phyloP scores from a whole-genome alignment of 306 rosid species.

The Trichosanthes truncata region DNA sequence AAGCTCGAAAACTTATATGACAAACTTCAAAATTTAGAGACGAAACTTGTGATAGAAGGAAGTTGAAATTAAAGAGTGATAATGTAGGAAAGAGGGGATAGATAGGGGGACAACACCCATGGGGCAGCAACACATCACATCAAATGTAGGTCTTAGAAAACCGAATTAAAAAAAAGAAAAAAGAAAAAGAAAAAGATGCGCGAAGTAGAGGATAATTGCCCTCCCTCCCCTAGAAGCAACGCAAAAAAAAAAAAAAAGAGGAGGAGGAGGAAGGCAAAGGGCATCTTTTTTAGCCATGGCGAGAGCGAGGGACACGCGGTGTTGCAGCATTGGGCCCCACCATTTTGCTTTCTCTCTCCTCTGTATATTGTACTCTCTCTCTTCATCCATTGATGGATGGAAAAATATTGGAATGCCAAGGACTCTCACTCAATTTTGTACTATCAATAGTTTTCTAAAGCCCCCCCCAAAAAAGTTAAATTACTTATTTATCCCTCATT shows the following conservation, averaged over 20 bases:
- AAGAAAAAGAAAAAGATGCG: background rate
- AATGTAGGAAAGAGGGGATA: background rate
- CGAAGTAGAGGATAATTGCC: constrained; percentile 6
- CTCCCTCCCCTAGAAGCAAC: background rate
- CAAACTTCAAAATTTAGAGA: too few species aligned
- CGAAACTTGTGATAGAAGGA: too few species aligned
- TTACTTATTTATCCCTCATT: background rate
- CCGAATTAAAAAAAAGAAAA: background rate
- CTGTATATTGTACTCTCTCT: constrained; percentile 5
- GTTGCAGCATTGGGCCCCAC: constrained; percentile 11
- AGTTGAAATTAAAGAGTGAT: background rate
- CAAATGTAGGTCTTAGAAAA: background rate
- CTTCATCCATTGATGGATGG: background rate
- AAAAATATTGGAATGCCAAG: background rate
- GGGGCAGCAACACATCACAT: constrained; percentile 8
- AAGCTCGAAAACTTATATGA: too few species aligned
- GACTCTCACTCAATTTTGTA: background rate
- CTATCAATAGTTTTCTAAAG: background rate
- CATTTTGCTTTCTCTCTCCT: constrained; percentile 8
- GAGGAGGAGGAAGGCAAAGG: background rate
- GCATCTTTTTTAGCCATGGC: constrained; percentile 10
- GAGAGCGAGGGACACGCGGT: constrained; percentile 15
- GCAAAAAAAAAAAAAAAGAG: background rate
- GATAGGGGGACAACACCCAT: constrained; percentile 4
- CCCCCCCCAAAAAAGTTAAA: too few species aligned